These are phyloP conservation scores for Phlebopus sp. DNA, from an alignment of 1,284 basidiomycete species.

Conservation along the genomic window DNA sequence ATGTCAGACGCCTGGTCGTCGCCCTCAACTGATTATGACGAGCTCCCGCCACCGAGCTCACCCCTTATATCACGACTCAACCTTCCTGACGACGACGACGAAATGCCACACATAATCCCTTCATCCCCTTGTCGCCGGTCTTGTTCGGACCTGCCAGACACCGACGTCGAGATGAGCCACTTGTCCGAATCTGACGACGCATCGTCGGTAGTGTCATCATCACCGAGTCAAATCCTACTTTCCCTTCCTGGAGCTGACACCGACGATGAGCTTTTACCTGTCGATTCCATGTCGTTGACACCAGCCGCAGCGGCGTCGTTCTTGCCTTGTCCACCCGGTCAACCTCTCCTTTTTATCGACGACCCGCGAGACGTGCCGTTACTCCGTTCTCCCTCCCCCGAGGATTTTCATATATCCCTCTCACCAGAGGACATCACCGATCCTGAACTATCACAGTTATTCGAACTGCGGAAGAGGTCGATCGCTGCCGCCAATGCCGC, in stretches of 20 bases:
- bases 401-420: conserved; percentile 39
- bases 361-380: conserved; percentile 38
- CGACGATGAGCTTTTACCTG: conserved; percentile 36
- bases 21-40: conserved; percentile 27
- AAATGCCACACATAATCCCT: conserved; percentile 22
- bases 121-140: conserved; percentile 34
- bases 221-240: conserved; percentile 24
- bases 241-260: conserved; percentile 39
- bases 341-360: conserved; percentile 39
- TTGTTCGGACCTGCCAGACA: conserved; percentile 31
- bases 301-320: too few species aligned
- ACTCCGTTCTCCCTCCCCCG: conserved; percentile 47
- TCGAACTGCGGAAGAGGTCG: conserved; percentile 39
- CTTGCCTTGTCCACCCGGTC: conserved; percentile 16
- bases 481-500: conserved; percentile 41
- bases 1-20: conserved; percentile 12
- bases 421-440: conserved; percentile 37
- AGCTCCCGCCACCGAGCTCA: conserved; percentile 23
- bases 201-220: too few species aligned
- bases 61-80: conserved; percentile 28
- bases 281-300: conserved; percentile 4
- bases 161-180: conserved; percentile 22
- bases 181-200: conserved; percentile 9
- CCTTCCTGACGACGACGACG: conserved; percentile 34
- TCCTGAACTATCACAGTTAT: conserved; percentile 38